Evolutionary conservation across 2,329 filamentous ascomycete species (phyloP), one percentile per base, ranked within the genome.

Genomic region (Colletotrichum aenigma): DNA sequence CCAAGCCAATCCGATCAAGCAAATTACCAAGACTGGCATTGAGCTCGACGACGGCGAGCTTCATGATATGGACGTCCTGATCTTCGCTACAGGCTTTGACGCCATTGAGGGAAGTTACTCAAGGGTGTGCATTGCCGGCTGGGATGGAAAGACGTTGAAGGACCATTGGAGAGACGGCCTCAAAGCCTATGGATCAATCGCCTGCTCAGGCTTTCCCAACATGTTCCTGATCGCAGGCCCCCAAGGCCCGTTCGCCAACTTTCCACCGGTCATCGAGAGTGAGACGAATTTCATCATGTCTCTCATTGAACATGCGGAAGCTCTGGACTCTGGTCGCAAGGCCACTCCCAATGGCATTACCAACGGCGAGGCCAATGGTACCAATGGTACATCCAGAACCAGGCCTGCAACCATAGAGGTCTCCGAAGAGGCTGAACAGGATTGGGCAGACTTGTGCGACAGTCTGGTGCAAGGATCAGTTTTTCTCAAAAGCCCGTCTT

Each of bases 21-120:
- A 21, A 13, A 48, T 48, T 12, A 48, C n/a, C 0, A 4, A 48
- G 0, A 48, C n/a, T 3, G 43, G 43, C 1, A 21, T 48, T 7
- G 43, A 48, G 43, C 43, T 48, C n/a, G 1, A 6, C 0, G 43
- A 21, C 1, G 43, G 43, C 10, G 13, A n/a, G n/a, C 3, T 13
- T 48, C 43, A 48, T 48, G n/a, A 13, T 13, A 21, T 48, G 43
- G 43, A 48, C 43, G 10, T 48, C 43, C 3, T 48, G 6, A 0
- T 48, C 10, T 48, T 48, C n/a, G 43, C 43, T 10, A 48, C 43
- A 13, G 43, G 43, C 1, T 48, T 48, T 48, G 43, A 48, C 3
- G 43, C 43, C n/a, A 48, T 48, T 7, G 43, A 48, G 6, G 43
- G 43, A 21, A 48, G 43, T 21, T 48, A 48, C 43, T 48, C 43